Evolutionary conservation across 2,329 filamentous ascomycete genomes (phyloP).

Genomic region (Cytospora schulzeri): DNA sequence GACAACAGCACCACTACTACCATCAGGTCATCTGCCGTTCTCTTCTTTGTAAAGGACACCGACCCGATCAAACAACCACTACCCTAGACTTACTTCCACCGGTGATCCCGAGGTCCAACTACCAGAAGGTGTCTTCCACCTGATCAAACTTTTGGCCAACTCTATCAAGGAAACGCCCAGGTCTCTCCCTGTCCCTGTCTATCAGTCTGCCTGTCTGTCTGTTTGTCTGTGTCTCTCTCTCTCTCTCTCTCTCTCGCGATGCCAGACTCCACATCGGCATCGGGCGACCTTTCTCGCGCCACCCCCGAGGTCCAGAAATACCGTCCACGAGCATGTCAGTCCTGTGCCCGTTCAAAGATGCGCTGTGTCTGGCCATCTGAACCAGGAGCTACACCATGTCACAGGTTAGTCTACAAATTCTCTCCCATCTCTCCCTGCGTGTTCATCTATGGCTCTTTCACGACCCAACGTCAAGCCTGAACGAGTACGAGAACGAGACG

Average conservation of each 20-base stretch:
- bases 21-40: no score
- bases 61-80: neutral
- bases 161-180: neutral
- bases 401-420: constrained; percentile 16
- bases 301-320: constrained; percentile 29
- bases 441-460: neutral
- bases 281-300: constrained; percentile 26
- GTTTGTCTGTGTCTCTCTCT: no score
- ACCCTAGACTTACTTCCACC: no score
- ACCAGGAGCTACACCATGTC: constrained; percentile 27
- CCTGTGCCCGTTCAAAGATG: constrained; percentile 29
- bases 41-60: neutral
- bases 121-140: no score
- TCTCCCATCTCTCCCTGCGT: neutral
- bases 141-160: no score
- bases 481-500: neutral
- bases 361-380: constrained; percentile 28
- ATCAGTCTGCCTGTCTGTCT: neutral
- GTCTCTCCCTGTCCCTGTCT: neutral
- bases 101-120: no score
- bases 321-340: constrained; percentile 27
- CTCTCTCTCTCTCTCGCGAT: constrained; percentile 4
- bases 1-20: neutral
- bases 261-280: constrained; percentile 27
- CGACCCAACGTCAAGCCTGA: neutral